phyloP scores from a whole-genome alignment of 345 rosid species.

The Salix exigua region DNA sequence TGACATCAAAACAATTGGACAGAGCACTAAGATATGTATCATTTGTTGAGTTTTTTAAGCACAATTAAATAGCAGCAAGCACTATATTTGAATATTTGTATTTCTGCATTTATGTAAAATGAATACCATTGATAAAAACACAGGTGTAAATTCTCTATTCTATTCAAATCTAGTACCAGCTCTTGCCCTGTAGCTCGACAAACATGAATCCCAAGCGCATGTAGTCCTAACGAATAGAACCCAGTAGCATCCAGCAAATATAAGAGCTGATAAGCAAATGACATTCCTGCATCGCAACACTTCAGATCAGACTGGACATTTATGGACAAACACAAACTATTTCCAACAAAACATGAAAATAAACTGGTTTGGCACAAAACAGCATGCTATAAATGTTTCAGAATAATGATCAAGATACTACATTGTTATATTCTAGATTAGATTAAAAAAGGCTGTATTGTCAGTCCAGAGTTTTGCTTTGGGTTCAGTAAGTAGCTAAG shows the following conservation, averaged over 20 bases:
- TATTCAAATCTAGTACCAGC: conserved; percentile 47
- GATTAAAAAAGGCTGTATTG: background rate
- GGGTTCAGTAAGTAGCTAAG: background rate
- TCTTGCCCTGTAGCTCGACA: conserved; percentile 99
- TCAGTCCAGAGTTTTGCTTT: background rate
- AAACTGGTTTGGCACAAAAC: background rate
- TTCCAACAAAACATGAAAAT: conserved; percentile 9
- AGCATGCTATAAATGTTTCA: background rate
- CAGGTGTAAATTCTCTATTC: conserved; percentile 3
- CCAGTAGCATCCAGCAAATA: conserved; percentile 96
- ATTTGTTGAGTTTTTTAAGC: background rate
- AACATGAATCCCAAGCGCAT: conserved; percentile 90
- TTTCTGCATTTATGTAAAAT: background rate
- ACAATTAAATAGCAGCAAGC: background rate
- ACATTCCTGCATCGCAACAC: conserved; percentile 60
- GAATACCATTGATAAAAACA: background rate
- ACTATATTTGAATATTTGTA: background rate
- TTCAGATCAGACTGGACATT: conserved; percentile 22
- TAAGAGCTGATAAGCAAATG: conserved; percentile 83
- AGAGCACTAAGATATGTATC: conserved; percentile 8
- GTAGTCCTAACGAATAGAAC: conserved; percentile 85
- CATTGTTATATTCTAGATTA: background rate
- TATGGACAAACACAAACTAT: conserved; percentile 1
- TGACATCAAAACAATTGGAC: conserved; percentile 39
- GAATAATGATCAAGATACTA: background rate